phyloP scores from a whole-genome alignment of 306 rosid species.

The Vigna radiata region DNA sequence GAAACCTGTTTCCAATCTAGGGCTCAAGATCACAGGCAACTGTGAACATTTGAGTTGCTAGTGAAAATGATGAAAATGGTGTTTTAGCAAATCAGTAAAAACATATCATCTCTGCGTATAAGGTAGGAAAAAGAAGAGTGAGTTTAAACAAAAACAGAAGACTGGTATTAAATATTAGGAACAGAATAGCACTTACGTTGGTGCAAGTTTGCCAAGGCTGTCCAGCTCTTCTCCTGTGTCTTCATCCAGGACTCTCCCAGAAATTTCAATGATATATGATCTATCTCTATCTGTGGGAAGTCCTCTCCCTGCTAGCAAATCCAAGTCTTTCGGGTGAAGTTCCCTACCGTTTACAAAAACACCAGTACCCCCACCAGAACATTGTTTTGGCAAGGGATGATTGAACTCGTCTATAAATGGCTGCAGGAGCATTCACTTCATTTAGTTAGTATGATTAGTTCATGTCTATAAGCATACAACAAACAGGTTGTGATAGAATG shows the following conservation, averaged over 20 bases:
- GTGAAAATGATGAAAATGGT: not conserved
- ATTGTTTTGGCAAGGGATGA: slow-evolving; percentile 79
- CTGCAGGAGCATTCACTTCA: slow-evolving; percentile 61
- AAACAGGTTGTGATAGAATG: slow-evolving; percentile 14
- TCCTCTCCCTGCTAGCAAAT: slow-evolving; percentile 87
- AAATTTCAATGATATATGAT: slow-evolving; percentile 87
- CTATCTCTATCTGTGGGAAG: slow-evolving; percentile 74
- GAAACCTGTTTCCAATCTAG: not conserved
- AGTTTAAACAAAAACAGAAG: not conserved
- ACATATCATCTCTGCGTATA: slow-evolving; percentile 26
- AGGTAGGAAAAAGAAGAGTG: not conserved
- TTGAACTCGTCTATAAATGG: slow-evolving; percentile 91
- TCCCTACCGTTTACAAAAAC: slow-evolving; percentile 95
- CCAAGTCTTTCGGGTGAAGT: slow-evolving; percentile 84
- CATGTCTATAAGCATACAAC: slow-evolving; percentile 13
- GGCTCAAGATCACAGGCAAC: slow-evolving; percentile 22
- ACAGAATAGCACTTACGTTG: slow-evolving; percentile 71
- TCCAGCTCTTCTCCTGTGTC: slow-evolving; percentile 94
- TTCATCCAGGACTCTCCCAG: slow-evolving; percentile 91
- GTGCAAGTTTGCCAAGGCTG: slow-evolving; percentile 97
- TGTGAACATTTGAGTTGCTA: not conserved
- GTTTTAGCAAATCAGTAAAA: slow-evolving; percentile 13
- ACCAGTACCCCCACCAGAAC: slow-evolving; percentile 82
- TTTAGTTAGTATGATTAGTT: slow-evolving; percentile 32
- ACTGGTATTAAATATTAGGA: slow-evolving; percentile 11